phyloP scores from a whole-genome alignment of 108 stramenopile species.

The Nitzschia inconspicua region DNA sequence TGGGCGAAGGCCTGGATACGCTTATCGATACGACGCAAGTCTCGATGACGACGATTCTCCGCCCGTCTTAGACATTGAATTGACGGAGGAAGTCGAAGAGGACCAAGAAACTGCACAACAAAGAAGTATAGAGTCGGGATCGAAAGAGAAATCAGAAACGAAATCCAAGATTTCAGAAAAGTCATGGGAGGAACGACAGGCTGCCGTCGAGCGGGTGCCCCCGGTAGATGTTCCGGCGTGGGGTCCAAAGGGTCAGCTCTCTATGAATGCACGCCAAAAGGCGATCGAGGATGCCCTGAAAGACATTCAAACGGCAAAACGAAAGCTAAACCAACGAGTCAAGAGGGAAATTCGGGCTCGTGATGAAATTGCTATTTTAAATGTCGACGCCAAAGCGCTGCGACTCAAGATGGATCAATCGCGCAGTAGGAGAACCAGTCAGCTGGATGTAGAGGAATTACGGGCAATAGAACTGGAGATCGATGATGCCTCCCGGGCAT shows the following conservation, averaged over 20 bases:
- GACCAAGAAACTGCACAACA: background rate
- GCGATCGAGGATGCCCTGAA: constrained; percentile 69
- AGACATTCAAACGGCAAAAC: constrained; percentile 56
- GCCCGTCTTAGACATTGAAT: constrained; percentile 27
- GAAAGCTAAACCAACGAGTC: constrained; percentile 43
- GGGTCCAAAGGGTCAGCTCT: constrained; percentile 72
- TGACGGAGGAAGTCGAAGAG: background rate
- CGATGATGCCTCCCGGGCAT: constrained; percentile 57
- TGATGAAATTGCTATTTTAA: constrained; percentile 63
- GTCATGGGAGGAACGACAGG: constrained; percentile 70
- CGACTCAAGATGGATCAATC: constrained; percentile 36
- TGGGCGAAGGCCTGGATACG: constrained; percentile 49
- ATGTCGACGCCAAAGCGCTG: constrained; percentile 38
- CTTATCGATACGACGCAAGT: constrained; percentile 50
- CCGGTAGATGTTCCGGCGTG: constrained; percentile 59
- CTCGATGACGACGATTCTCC: constrained; percentile 40
- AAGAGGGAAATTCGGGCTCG: constrained; percentile 50
- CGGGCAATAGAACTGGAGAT: constrained; percentile 62
- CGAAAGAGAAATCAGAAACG: background rate
- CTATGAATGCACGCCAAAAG: constrained; percentile 56
- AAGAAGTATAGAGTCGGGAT: background rate
- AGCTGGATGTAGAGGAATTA: constrained; percentile 23
- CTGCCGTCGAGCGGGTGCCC: constrained; percentile 75
- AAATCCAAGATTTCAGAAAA: constrained; percentile 18
- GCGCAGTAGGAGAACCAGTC: constrained; percentile 21